Evolutionary conservation across 179 eudicot genomes (phyloP).

Genomic region (Carnegiea gigantea): DNA sequence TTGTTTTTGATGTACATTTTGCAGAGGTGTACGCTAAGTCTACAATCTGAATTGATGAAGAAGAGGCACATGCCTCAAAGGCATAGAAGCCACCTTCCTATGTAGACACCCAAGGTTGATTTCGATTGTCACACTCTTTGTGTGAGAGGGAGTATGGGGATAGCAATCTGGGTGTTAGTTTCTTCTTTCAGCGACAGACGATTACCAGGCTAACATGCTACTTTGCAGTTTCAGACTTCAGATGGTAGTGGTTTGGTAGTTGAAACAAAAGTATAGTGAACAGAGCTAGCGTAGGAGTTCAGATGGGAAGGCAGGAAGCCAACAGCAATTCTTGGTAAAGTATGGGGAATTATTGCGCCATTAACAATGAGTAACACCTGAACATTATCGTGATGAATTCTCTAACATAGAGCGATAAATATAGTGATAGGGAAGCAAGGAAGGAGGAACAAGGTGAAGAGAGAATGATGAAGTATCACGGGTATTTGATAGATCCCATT

Average conservation of each 20-base stretch:
- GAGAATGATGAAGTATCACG: constrained; percentile 6
- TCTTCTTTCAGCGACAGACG: not conserved
- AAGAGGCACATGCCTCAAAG: not conserved
- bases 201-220: not conserved
- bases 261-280: not conserved
- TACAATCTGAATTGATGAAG: not conserved
- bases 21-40: not conserved
- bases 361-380: not conserved
- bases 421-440: not conserved
- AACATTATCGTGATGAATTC: constrained; percentile 1
- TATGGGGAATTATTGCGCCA: too few relatives aligned
- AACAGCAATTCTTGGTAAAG: not conserved
- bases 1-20: not conserved
- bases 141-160: not conserved
- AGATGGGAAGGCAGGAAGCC: not conserved
- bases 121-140: not conserved
- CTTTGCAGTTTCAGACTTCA: not conserved
- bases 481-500: not conserved
- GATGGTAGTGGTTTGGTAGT: not conserved
- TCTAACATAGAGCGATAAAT: not conserved
- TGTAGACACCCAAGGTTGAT: not conserved
- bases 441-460: not conserved
- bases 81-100: not conserved
- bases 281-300: not conserved
- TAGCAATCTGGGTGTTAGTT: not conserved